Evolutionary conservation across 306 rosid species (phyloP).

Genomic region (Canavalia gladiata): DNA sequence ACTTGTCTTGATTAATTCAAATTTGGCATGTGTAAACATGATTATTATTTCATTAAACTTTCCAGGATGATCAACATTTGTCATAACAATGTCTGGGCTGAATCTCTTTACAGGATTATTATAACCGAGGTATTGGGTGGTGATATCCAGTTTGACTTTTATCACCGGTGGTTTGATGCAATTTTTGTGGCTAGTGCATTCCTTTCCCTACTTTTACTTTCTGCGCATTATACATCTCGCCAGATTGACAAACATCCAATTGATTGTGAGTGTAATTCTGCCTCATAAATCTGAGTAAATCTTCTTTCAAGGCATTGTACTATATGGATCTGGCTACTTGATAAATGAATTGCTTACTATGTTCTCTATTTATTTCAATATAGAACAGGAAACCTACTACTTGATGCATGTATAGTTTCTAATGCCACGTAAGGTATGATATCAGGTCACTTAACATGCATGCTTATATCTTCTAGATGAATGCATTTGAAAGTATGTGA

Average conservation of each 20-base stretch:
- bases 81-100: constrained; percentile 36
- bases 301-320: constrained; percentile 28
- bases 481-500: constrained; percentile 45
- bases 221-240: constrained; percentile 96
- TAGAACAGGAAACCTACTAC: constrained; percentile 44
- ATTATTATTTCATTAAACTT: constrained; percentile 32
- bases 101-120: constrained; percentile 75
- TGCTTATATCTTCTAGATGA: constrained; percentile 15
- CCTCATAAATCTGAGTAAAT: constrained; percentile 23
- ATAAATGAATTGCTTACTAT: constrained; percentile 36
- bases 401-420: constrained; percentile 36
- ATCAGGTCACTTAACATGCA: constrained; percentile 11
- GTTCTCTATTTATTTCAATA: constrained; percentile 43
- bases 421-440: constrained; percentile 46
- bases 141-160: constrained; percentile 97
- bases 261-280: constrained; percentile 65
- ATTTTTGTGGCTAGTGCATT: constrained; percentile 98
- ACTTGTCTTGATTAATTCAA: constrained; percentile 7
- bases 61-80: constrained; percentile 1
- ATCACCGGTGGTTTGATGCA: constrained; percentile 99
- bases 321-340: constrained; percentile 25
- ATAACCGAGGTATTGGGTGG: constrained; percentile 99
- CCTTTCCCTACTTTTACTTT: constrained; percentile 93
- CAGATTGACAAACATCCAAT: constrained; percentile 98
- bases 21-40: constrained; percentile 20